Base-by-base conservation (phyloP, 2,329 filamentous ascomycete species). In the Chaetomium globosum region DNA sequence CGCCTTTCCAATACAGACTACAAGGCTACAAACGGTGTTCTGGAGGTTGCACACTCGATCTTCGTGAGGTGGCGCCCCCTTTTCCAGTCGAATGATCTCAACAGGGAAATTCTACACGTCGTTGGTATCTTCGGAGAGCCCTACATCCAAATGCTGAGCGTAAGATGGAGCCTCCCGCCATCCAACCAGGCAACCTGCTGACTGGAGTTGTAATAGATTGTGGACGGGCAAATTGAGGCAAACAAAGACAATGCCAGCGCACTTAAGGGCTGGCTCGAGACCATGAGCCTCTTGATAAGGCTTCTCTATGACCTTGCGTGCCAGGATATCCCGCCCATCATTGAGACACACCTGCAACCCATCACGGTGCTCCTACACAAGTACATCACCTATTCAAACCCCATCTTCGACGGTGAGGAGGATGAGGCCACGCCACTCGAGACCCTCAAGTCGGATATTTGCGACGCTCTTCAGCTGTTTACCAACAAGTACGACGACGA, bases 41-140 rank as follows among this genome's bases (percentile, higher is more conserved):
- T 99, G 67, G 93, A 97, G 79, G 95, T 99, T 53, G 96, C 96
- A 71, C 95, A 99, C 79, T 98, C 95, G 57, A 98, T 99, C 73
- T 99, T 98, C 80, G 91, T 90, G 76, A 85, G 95, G 77, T 99
- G 95, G 95, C 86, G 95, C 70, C 96, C 95, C 9, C 83, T 99
- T 49, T 97, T 96, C 80, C 88, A 91, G 67, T 97, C 93, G 52
- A 92, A 99, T 77, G 92, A 91, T 59, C 86, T 99, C 12, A 99
- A 93, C 77, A 90, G 87, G 43, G 95, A 99, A 79, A 96, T 99
- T 81, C 95, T 97, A 78, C 95, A 99, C 80, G 96, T 99, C 64
- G 85, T 99, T 60, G 81, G 82, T 67, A 92, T 89, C 65, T 98
- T 99, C 77, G 91, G 92, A 65, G 81, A 85, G 48, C 90, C 95